These are phyloP conservation scores for Ophiocordyceps unilateralis DNA, from an alignment of 2,329 filamentous ascomycete species.

Conservation along the genomic window DNA sequence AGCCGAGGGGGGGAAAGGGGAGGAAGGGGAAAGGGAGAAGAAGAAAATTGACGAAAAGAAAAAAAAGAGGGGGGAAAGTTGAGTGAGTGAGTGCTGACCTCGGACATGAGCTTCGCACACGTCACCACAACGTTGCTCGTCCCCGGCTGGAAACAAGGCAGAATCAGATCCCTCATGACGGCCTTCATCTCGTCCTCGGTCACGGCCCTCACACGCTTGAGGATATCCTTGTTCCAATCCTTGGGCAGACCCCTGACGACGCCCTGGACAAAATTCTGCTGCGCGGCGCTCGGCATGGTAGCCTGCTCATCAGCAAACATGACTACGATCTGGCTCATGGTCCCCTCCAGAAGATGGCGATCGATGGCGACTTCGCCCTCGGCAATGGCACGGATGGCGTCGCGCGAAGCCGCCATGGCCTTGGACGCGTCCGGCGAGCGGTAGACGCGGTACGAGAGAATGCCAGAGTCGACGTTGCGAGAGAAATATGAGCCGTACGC, in stretches of 20 bases:
- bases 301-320: conserved; percentile 75
- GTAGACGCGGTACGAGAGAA: conserved; percentile 73
- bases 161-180: conserved; percentile 55
- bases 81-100: conserved; percentile 37
- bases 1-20: background rate
- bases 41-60: too few relatives aligned
- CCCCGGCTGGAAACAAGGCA: conserved; percentile 65
- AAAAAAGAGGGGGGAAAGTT: background rate
- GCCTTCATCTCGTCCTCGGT: conserved; percentile 58
- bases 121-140: conserved; percentile 78
- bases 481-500: conserved; percentile 77
- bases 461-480: conserved; percentile 61
- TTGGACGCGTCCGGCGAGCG: conserved; percentile 79
- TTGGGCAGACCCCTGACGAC: conserved; percentile 61
- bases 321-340: conserved; percentile 78
- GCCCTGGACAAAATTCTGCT: conserved; percentile 65
- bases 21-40: background rate
- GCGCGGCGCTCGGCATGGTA: conserved; percentile 67
- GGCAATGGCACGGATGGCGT: conserved; percentile 58
- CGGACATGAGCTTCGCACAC: conserved; percentile 68
- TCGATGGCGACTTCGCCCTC: conserved; percentile 58
- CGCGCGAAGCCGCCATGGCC: conserved; percentile 61
- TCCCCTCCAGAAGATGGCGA: conserved; percentile 68
- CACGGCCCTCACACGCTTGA: conserved; percentile 62
- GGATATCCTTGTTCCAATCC: conserved; percentile 61